Conservation (phyloP, 768 basidiomycete species). For the Suillus americanus region DNA sequence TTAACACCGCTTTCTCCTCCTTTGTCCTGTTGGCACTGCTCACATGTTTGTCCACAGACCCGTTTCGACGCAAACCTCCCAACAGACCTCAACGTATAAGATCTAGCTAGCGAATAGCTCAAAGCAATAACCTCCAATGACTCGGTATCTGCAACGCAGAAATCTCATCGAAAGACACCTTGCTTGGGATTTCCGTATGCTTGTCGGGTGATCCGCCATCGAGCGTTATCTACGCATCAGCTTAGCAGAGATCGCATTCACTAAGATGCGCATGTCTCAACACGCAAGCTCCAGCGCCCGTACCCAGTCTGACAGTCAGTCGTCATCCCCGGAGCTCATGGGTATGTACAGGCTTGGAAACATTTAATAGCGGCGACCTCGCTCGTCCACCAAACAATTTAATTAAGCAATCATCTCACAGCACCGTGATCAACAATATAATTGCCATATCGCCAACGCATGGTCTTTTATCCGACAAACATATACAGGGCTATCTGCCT, state of each 20-base stretch:
- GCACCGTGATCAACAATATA: neutral
- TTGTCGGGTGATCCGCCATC: conserved; percentile 34
- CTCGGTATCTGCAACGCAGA: conserved; percentile 30
- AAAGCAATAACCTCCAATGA: conserved; percentile 21
- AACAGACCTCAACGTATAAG: conserved; percentile 19
- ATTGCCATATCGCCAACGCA: no score
- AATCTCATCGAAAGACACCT: conserved; percentile 46
- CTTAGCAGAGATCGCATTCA: conserved; percentile 18
- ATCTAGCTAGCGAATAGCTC: conserved; percentile 27
- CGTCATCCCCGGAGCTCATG: neutral
- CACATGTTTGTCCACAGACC: neutral
- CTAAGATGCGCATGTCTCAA: conserved; percentile 23
- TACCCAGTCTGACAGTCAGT: conserved; percentile 37
- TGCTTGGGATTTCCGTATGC: conserved; percentile 51
- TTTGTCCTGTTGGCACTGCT: neutral
- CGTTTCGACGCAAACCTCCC: conserved; percentile 23
- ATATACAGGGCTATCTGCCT: no score
- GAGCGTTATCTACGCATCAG: conserved; percentile 33
- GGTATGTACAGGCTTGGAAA: neutral
- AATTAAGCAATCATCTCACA: neutral
- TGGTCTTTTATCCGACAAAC: no score
- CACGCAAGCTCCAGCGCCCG: conserved; percentile 16
- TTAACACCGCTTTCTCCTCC: neutral
- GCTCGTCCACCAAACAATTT: neutral
- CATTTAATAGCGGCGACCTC: neutral